Evolutionary conservation across 2,329 filamentous ascomycete species (phyloP).

Genomic region (Lachnellula subtilissima): DNA sequence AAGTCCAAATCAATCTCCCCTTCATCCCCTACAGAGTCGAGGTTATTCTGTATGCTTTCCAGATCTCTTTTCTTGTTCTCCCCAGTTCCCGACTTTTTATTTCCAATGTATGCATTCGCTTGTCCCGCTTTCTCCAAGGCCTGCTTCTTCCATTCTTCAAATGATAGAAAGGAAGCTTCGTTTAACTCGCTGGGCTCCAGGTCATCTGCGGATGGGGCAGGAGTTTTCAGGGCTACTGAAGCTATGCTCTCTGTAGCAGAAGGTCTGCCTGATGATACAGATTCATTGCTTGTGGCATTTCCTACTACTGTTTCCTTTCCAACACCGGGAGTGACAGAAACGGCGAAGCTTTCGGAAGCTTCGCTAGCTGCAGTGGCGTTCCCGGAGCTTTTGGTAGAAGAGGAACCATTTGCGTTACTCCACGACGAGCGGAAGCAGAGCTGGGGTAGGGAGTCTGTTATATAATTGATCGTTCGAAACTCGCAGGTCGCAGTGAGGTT

Average conservation of each 20-base stretch:
- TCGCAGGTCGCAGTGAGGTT: constrained; percentile 28
- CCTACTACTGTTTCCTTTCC: neutral
- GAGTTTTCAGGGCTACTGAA: constrained; percentile 5
- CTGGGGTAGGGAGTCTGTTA: constrained; percentile 32
- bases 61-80: constrained; percentile 48
- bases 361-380: neutral
- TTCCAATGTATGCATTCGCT: constrained; percentile 62
- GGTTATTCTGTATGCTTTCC: constrained; percentile 58
- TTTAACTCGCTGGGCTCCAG: constrained; percentile 27
- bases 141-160: constrained; percentile 97
- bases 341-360: neutral
- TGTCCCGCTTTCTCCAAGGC: constrained; percentile 84
- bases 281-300: neutral
- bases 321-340: neutral
- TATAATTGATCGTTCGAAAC: constrained; percentile 33
- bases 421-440: constrained; percentile 29
- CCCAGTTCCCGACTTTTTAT: constrained; percentile 41
- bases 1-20: constrained; percentile 77
- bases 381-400: constrained; percentile 3
- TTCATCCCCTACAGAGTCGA: constrained; percentile 81
- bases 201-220: constrained; percentile 10
- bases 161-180: constrained; percentile 84
- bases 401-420: constrained; percentile 20
- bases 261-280: neutral
- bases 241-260: constrained; percentile 1